A percentile compares a stretch with the other conserved stretches of the same genome.
Evolutionary conservation across 352 stramenopile genomes (phyloP).

Genomic region (Phytophthora citrophthora): DNA sequence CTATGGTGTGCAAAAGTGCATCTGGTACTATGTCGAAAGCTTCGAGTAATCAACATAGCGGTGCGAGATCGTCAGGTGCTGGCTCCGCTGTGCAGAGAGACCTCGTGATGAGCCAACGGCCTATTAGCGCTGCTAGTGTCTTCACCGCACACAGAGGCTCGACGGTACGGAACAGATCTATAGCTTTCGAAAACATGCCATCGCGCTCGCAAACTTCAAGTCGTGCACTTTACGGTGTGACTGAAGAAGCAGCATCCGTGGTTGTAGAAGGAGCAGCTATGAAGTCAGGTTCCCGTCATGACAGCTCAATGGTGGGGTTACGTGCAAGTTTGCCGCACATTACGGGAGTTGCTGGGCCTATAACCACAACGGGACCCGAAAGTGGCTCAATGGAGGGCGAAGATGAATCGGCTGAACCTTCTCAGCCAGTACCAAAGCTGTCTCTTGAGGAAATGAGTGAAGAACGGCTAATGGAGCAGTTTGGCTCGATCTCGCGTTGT

Average conservation of each 20-base stretch:
- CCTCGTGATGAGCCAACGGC: conserved; percentile 15
- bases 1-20: conserved; percentile 53
- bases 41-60: not conserved
- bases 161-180: conserved; percentile 5
- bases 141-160: conserved; percentile 27
- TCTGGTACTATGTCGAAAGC: conserved; percentile 34
- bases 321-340: conserved; percentile 36
- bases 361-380: not conserved
- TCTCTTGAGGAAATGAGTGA: conserved; percentile 69
- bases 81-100: conserved; percentile 2
- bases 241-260: conserved; percentile 4
- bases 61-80: not conserved
- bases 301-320: conserved; percentile 16
- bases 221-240: conserved; percentile 4
- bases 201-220: conserved; percentile 2
- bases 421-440: conserved; percentile 18
- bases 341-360: conserved; percentile 18
- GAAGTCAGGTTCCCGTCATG: conserved; percentile 17
- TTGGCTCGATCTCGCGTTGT: conserved; percentile 50
- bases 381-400: conserved; percentile 12
- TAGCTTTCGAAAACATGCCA: not conserved
- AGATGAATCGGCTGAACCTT: not conserved
- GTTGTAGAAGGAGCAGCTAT: not conserved
- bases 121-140: conserved; percentile 42
- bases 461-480: conserved; percentile 53